Conservation (phyloP, 805 yeast genomes). For the Candida verbasci region DNA sequence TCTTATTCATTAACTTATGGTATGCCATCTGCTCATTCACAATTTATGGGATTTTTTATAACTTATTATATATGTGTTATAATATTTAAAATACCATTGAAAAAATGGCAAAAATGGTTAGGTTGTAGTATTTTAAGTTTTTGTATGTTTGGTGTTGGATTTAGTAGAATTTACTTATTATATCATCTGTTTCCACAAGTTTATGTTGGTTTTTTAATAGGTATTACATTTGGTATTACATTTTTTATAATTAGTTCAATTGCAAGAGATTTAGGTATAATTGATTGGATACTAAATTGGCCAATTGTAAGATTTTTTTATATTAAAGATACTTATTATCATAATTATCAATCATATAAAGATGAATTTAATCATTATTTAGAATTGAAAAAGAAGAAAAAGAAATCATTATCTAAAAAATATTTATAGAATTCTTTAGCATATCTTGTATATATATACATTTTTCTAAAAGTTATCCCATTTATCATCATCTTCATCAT, state of each 20-base stretch:
- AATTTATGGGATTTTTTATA: slow-evolving; percentile 87
- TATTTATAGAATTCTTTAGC: not conserved
- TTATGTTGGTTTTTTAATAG: slow-evolving; percentile 63
- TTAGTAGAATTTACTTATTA: slow-evolving; percentile 69
- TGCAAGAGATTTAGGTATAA: slow-evolving; percentile 62
- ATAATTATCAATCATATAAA: slow-evolving; percentile 40
- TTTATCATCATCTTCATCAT: slow-evolving; percentile 46
- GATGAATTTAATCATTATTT: slow-evolving; percentile 39
- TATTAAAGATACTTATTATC: slow-evolving; percentile 59
- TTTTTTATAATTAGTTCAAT: slow-evolving; percentile 53
- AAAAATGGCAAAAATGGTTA: slow-evolving; percentile 17
- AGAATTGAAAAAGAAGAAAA: slow-evolving; percentile 5
- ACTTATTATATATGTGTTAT: slow-evolving; percentile 47
- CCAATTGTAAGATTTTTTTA: slow-evolving; percentile 46
- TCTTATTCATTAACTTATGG: slow-evolving; percentile 66
- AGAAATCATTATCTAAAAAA: not conserved
- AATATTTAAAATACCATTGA: slow-evolving; percentile 39
- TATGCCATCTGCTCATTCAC: slow-evolving; percentile 97
- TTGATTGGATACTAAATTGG: slow-evolving; percentile 61
- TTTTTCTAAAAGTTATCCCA: slow-evolving; percentile 60
- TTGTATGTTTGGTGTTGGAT: slow-evolving; percentile 45
- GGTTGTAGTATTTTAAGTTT: slow-evolving; percentile 24
- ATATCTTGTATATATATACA: not conserved
- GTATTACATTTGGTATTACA: slow-evolving; percentile 51
- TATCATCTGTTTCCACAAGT: slow-evolving; percentile 80